phyloP scores from a whole-genome alignment of 768 basidiomycete species.

The Omphalotus guepiniiformis region DNA sequence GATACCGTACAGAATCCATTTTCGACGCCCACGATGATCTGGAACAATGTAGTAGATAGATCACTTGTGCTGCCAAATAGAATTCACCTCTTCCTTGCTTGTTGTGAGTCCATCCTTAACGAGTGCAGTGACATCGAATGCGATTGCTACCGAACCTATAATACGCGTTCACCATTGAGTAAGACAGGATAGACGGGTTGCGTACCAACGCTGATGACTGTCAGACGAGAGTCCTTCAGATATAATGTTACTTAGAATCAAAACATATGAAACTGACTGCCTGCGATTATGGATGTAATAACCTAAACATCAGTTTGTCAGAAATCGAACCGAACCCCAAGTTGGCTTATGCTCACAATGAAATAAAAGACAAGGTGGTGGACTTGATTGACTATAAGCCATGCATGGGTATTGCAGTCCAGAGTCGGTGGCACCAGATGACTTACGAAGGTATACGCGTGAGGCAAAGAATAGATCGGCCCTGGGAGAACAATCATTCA shows the following conservation, averaged over 20 bases:
- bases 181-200: not conserved
- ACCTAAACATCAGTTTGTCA: not conserved
- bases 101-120: not conserved
- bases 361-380: not conserved
- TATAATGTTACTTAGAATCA: not conserved
- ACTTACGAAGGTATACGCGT: slow-evolving; percentile 4
- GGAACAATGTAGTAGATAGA: not conserved
- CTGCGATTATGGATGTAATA: not conserved
- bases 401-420: not conserved
- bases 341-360: not conserved
- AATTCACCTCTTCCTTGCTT: not conserved
- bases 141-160: not conserved
- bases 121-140: not conserved
- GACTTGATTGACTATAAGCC: slow-evolving; percentile 3
- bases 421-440: not conserved
- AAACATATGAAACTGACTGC: not conserved
- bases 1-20: slow-evolving; percentile 1
- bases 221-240: not conserved
- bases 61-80: not conserved
- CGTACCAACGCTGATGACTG: slow-evolving; percentile 1
- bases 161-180: not conserved
- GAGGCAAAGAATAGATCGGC: slow-evolving; percentile 7
- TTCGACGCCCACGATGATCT: slow-evolving; percentile 1
- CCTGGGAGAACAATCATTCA: not conserved
- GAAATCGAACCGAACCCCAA: not conserved